These are phyloP conservation scores for Trichopus zeylanicus DNA, from an alignment of 116 monocot genomes.

Conservation along the genomic window DNA sequence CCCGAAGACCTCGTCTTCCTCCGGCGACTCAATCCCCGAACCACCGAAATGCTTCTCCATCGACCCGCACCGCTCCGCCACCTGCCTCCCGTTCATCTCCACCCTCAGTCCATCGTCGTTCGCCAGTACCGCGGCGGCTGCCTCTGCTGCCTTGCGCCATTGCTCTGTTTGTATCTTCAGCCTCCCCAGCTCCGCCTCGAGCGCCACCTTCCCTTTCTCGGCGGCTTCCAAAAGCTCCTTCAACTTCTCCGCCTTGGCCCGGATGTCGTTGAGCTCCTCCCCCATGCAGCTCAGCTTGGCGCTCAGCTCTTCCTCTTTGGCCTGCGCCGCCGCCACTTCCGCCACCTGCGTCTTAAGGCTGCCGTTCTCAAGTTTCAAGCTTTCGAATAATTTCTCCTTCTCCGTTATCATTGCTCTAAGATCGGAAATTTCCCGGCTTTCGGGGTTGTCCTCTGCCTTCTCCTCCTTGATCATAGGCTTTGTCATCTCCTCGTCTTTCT, in stretches of 20 bases:
- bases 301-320: slow-evolving; percentile 39
- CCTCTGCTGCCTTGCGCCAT: slow-evolving; percentile 88
- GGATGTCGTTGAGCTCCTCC: slow-evolving; percentile 28
- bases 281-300: slow-evolving; percentile 18
- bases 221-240: slow-evolving; percentile 25
- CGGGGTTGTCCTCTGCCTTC: slow-evolving; percentile 2
- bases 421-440: slow-evolving; percentile 13
- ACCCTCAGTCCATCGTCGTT: slow-evolving; percentile 17
- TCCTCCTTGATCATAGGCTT: slow-evolving; percentile 12
- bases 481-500: slow-evolving; percentile 12
- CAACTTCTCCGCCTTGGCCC: slow-evolving; percentile 12
- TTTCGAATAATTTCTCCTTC: slow-evolving; percentile 24
- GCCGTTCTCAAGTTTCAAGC: slow-evolving; percentile 28
- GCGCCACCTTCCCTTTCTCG: slow-evolving; percentile 25
- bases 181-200: slow-evolving; percentile 62
- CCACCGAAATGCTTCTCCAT: slow-evolving; percentile 38
- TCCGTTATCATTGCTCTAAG: slow-evolving; percentile 28
- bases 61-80: slow-evolving; percentile 31
- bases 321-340: slow-evolving; percentile 5
- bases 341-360: slow-evolving; percentile 26
- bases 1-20: slow-evolving; percentile 17
- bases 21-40: slow-evolving; percentile 22
- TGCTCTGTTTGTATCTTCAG: slow-evolving; percentile 72
- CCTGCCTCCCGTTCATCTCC: slow-evolving; percentile 9
- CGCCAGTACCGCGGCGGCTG: slow-evolving; percentile 53